Percentiles rank a stretch among this genome's conserved stretches.
These are phyloP conservation scores for Erodium maritimum DNA, from an alignment of 345 rosid species.

Conservation along the genomic window DNA sequence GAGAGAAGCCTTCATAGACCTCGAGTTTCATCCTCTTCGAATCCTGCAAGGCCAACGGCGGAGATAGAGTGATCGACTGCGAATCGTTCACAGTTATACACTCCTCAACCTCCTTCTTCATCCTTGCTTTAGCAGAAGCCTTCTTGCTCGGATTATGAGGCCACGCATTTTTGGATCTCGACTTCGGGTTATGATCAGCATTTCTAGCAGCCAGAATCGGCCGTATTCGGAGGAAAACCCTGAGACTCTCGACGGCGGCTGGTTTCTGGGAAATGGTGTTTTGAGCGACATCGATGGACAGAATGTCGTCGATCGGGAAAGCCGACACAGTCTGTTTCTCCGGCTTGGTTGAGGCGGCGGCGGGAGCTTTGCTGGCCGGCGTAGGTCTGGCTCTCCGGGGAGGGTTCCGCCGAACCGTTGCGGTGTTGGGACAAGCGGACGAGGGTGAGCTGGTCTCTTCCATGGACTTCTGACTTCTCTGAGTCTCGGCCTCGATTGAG, in stretches of 20 bases:
- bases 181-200: constrained; percentile 9
- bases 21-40: constrained; percentile 64
- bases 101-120: constrained; percentile 25
- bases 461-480: constrained; percentile 6
- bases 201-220: constrained; percentile 20
- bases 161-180: constrained; percentile 46
- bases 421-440: constrained; percentile 28
- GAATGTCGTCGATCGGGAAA: constrained; percentile 58
- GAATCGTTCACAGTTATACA: constrained; percentile 39
- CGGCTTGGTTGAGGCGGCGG: constrained; percentile 9
- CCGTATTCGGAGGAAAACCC: constrained; percentile 53
- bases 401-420: constrained; percentile 69
- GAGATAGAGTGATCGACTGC: constrained; percentile 51
- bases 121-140: constrained; percentile 6
- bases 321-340: constrained; percentile 26
- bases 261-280: constrained; percentile 5
- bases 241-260: constrained; percentile 27
- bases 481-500: too few relatives aligned
- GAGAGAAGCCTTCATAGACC: constrained; percentile 72
- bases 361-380: constrained; percentile 20
- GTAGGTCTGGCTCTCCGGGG: constrained; percentile 61
- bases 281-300: constrained; percentile 24
- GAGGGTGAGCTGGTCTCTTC: constrained; percentile 24
- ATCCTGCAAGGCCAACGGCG: constrained; percentile 46
- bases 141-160: constrained; percentile 49